Conservation (phyloP, 2,329 filamentous ascomycete genomes). For the Trichoderma sp. region DNA sequence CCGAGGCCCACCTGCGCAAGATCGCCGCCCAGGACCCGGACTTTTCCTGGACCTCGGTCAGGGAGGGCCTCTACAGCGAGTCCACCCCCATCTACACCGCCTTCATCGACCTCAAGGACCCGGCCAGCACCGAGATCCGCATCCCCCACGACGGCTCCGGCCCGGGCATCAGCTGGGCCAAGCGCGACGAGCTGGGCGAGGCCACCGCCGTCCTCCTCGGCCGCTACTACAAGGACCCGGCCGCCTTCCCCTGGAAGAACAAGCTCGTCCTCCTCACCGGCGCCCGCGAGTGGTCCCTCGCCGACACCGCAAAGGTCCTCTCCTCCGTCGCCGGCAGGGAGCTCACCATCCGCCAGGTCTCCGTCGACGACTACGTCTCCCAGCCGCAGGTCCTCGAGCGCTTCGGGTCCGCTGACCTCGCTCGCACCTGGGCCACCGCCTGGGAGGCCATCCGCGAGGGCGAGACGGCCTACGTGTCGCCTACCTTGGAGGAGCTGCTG, state of each 20-base stretch:
- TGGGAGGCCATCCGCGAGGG: slow-evolving; percentile 20
- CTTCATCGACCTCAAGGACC: slow-evolving; percentile 10
- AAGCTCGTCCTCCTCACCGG: slow-evolving; percentile 8
- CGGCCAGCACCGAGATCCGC: slow-evolving; percentile 5
- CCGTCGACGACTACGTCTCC: slow-evolving; percentile 6
- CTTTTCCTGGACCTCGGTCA: slow-evolving; percentile 8
- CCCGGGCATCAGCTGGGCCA: slow-evolving; percentile 21
- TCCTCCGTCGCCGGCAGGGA: slow-evolving; percentile 1
- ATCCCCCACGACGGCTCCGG: slow-evolving; percentile 22
- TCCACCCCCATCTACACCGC: slow-evolving; percentile 21
- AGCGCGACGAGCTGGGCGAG: slow-evolving; percentile 17
- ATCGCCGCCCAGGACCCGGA: slow-evolving; percentile 3
- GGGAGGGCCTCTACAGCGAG: slow-evolving; percentile 16
- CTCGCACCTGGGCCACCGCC: slow-evolving; percentile 18
- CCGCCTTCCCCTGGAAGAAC: slow-evolving; percentile 4
- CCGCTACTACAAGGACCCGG: not conserved
- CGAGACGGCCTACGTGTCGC: slow-evolving; percentile 8
- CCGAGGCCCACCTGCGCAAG: slow-evolving; percentile 13
- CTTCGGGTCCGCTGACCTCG: not conserved
- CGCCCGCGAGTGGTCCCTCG: slow-evolving; percentile 20
- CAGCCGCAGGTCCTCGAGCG: slow-evolving; percentile 8
- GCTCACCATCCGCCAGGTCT: slow-evolving; percentile 1
- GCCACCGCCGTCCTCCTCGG: slow-evolving; percentile 3
- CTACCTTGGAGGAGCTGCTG: slow-evolving; percentile 12
- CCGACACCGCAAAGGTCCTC: slow-evolving; percentile 7